Evolutionary conservation across 192 early-diverging fungal species (phyloP).

Genomic region (Paraglomus brasilianum): DNA sequence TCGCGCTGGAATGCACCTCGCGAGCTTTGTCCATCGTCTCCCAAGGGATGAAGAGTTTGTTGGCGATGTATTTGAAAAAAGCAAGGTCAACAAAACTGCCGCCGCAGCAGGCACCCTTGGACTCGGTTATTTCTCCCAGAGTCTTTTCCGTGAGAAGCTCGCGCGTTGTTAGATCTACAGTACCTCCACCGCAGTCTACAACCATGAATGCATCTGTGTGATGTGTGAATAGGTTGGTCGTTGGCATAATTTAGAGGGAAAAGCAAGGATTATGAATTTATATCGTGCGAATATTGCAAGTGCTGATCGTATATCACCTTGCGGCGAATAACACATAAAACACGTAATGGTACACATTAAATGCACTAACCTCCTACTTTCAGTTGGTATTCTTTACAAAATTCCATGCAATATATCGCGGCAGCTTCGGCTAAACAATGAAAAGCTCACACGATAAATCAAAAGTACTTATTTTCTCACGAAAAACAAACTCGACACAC

Average conservation of each 20-base stretch:
- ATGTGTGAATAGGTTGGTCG: too few species aligned
- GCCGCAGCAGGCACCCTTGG: background rate
- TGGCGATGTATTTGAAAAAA: conserved; percentile 1
- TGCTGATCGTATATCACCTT: too few species aligned
- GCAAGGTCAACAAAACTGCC: conserved; percentile 4
- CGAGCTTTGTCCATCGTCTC: conserved; percentile 35
- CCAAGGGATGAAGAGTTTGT: conserved; percentile 27
- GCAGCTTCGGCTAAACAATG: conserved; percentile 26
- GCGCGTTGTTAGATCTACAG: conserved; percentile 43
- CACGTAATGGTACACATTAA: background rate
- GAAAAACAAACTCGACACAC: background rate
- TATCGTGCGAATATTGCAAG: too few species aligned
- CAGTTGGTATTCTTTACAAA: background rate
- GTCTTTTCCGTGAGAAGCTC: background rate
- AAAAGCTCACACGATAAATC: background rate
- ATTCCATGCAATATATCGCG: conserved; percentile 24
- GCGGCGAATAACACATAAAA: too few species aligned
- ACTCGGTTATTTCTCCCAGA: background rate
- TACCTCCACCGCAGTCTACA: conserved; percentile 54
- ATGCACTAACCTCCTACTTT: background rate
- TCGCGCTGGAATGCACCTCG: too few species aligned
- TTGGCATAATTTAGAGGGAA: too few species aligned
- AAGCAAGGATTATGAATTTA: too few species aligned
- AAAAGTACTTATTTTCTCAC: background rate
- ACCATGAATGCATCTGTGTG: conserved; percentile 44